Percentiles rank a stretch among this genome's conserved stretches.
phyloP scores from a whole-genome alignment of 352 stramenopile genomes.

The Pythium aristosporum region DNA sequence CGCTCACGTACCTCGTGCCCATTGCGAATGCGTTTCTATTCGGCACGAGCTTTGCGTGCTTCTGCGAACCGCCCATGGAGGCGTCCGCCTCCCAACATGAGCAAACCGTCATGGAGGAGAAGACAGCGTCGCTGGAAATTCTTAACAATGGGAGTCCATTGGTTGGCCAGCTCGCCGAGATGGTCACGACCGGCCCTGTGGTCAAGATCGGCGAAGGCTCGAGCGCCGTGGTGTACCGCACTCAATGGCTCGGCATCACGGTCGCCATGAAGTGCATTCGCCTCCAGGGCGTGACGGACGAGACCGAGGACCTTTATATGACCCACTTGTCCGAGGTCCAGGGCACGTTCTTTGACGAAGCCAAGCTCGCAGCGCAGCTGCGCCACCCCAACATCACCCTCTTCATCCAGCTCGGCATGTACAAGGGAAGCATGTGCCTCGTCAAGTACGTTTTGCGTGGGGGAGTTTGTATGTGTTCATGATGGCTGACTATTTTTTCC shows the following conservation, averaged over 20 bases:
- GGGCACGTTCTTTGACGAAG: constrained; percentile 67
- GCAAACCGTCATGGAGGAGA: constrained; percentile 16
- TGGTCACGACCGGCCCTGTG: constrained; percentile 56
- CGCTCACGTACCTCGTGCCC: constrained; percentile 55
- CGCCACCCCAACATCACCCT: constrained; percentile 76
- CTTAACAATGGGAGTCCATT: too few species aligned
- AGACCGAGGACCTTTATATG: constrained; percentile 57
- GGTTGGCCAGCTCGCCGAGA: constrained; percentile 43
- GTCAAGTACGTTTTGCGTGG: constrained; percentile 51
- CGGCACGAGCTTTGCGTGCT: constrained; percentile 59
- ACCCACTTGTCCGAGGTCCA: constrained; percentile 62
- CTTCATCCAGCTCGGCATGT: constrained; percentile 70
- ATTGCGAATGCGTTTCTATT: constrained; percentile 67
- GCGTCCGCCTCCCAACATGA: constrained; percentile 5
- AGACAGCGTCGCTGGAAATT: not conserved
- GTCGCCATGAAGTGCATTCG: constrained; percentile 76
- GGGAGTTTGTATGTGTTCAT: not conserved
- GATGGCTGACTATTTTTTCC: constrained; percentile 17
- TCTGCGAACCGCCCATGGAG: constrained; percentile 7
- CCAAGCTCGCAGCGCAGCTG: constrained; percentile 55
- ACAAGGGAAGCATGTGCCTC: constrained; percentile 63
- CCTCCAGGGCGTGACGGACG: constrained; percentile 42
- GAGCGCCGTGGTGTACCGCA: constrained; percentile 65
- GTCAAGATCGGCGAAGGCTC: constrained; percentile 69
- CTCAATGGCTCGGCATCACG: constrained; percentile 70